Base-by-base conservation (phyloP, 2,329 filamentous ascomycete species). In the Curvularia sp. region DNA sequence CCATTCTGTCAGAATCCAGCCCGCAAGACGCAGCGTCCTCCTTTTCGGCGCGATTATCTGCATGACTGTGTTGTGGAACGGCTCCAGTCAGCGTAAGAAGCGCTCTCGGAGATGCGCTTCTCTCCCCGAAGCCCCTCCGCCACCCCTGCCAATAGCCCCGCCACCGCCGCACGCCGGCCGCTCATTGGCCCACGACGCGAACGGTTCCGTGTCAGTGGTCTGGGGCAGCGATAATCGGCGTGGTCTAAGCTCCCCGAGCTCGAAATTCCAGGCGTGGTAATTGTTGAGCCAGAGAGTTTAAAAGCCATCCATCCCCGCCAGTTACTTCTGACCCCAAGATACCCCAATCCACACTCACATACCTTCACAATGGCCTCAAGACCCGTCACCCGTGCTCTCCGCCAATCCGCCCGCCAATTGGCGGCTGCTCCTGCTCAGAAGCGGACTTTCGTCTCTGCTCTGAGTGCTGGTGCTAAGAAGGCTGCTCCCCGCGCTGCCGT, bases 321-420 rank as follows among this genome's bases (percentile, higher is more conserved):
- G 58, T 55, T 58, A 57, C 43, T 55, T 61, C 54, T 57, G 56
- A 61, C 51, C 57, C 55, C 67, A 73, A 73, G 68, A 73, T 70
- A 71, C 68, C 70, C 68, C 67, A 79, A 63, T 48, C 43, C 46
- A 12, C 46, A 49, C 35, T 30, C 42, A 61, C 68, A 72, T 67
- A 72, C 66, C 67, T 67, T 80, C 80, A 86, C 79, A 83, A 93
- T 94, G 91, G 89, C 91, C 79, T 91, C 90, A 75, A 86, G 89
- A 82, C 87, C 82, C 84, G 92, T 83, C 85, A 80, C 80, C 77
- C 82, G 84, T 79, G 85, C 85, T 77, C 80, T 88, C 73, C 84
- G 85, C 75, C 77, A 80, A 70, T 81, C 83, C 75, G 75, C 84
- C 77, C 82, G 83, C 79, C 83, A 86, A 80, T 77, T 86, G 78